Conservation (phyloP, 805 yeast genomes). For the Yarrowia phangngaensis region DNA sequence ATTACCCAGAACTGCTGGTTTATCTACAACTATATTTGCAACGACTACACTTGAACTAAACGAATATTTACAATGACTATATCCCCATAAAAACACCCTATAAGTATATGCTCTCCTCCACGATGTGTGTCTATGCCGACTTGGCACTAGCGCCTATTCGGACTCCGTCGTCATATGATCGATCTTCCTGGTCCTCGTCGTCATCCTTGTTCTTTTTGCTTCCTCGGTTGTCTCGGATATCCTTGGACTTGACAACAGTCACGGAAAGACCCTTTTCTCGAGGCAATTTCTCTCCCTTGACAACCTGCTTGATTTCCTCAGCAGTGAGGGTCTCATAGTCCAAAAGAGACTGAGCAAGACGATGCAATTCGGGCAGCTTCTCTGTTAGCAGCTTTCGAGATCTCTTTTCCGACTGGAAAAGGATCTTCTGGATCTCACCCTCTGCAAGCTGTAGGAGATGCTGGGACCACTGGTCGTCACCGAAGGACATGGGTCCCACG, state of each 20-base stretch:
- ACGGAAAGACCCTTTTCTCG: slow-evolving; percentile 69
- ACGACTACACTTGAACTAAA: no score
- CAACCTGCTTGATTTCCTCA: slow-evolving; percentile 83
- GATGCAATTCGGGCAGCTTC: slow-evolving; percentile 64
- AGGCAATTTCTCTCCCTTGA: slow-evolving; percentile 69
- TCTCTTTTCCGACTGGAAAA: slow-evolving; percentile 73
- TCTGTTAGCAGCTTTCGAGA: slow-evolving; percentile 64
- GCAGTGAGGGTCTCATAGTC: slow-evolving; percentile 93
- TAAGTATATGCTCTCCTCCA: background rate
- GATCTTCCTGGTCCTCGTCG: slow-evolving; percentile 20
- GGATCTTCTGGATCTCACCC: slow-evolving; percentile 74
- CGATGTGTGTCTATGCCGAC: slow-evolving; percentile 4
- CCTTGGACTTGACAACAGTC: slow-evolving; percentile 57
- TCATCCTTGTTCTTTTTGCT: slow-evolving; percentile 9
- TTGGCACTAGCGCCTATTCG: slow-evolving; percentile 15
- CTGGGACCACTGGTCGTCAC: slow-evolving; percentile 91
- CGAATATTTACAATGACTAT: slow-evolving; percentile 14
- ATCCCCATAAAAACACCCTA: slow-evolving; percentile 20
- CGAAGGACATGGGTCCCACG: slow-evolving; percentile 86
- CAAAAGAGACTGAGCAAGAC: slow-evolving; percentile 87
- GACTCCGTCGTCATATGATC: slow-evolving; percentile 21
- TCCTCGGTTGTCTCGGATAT: slow-evolving; percentile 36
- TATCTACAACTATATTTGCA: no score
- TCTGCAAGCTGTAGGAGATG: slow-evolving; percentile 86
- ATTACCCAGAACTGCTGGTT: background rate